Percentiles rank a stretch among this genome's conserved stretches.
These are phyloP conservation scores for Peronospora farinosa DNA, from an alignment of 352 stramenopile species.

Conservation along the genomic window DNA sequence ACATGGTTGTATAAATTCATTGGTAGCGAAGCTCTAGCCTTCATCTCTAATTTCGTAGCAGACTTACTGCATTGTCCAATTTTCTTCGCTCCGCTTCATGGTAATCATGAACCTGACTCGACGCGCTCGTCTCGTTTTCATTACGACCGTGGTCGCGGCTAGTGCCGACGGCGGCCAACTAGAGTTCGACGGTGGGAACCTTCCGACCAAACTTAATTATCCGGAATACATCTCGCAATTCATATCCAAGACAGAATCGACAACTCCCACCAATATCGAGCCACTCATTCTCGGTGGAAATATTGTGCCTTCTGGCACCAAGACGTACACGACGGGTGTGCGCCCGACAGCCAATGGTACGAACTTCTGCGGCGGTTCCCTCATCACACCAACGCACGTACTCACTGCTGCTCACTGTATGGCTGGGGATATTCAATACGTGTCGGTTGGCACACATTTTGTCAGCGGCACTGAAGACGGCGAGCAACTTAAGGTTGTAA, in stretches of 20 bases:
- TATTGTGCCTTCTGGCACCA: constrained; percentile 34
- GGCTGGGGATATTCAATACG: constrained; percentile 36
- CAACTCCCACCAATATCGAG: constrained; percentile 17
- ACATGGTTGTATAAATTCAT: constrained; percentile 6
- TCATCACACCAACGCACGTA: constrained; percentile 58
- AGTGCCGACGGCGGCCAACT: constrained; percentile 14
- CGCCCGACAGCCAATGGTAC: constrained; percentile 27
- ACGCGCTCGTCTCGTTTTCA: constrained; percentile 13
- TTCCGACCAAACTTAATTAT: constrained; percentile 27
- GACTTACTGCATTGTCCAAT: constrained; percentile 16
- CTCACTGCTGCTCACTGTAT: constrained; percentile 60
- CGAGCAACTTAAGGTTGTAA: constrained; percentile 46
- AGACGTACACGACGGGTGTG: constrained; percentile 48
- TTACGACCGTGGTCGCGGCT: constrained; percentile 20
- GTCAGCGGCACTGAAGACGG: constrained; percentile 33
- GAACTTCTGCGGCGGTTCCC: constrained; percentile 50
- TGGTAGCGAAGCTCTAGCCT: background rate
- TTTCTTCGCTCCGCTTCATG: constrained; percentile 1
- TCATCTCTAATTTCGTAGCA: background rate
- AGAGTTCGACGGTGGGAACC: constrained; percentile 7
- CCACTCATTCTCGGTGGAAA: constrained; percentile 35
- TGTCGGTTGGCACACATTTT: constrained; percentile 52
- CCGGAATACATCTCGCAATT: constrained; percentile 28
- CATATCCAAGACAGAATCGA: constrained; percentile 9
- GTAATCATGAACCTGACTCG: constrained; percentile 16